phyloP scores from a whole-genome alignment of 2,329 filamentous ascomycete genomes.

The Stemphylium lycopersici region DNA sequence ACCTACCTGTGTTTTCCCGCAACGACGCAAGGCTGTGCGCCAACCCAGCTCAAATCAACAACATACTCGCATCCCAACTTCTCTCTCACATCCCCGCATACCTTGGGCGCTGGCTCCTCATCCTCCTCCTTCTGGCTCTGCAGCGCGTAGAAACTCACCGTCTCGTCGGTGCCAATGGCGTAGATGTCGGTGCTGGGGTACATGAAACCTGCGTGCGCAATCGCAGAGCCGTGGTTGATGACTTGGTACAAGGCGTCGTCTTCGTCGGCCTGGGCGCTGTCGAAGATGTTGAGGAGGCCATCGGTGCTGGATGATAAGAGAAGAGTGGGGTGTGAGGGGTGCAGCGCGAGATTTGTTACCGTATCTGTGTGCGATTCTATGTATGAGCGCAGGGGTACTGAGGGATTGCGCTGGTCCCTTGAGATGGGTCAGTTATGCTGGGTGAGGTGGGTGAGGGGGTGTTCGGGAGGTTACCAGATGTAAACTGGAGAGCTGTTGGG shows the following conservation, averaged over 20 bases:
- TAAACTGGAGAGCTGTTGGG: slow-evolving; percentile 47
- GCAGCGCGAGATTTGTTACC: slow-evolving; percentile 66
- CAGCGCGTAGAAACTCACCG: slow-evolving; percentile 73
- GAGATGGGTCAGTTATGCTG: slow-evolving; percentile 7
- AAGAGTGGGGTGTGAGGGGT: slow-evolving; percentile 64
- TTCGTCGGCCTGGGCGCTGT: slow-evolving; percentile 68
- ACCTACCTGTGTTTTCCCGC: slow-evolving; percentile 71
- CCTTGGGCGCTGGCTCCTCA: slow-evolving; percentile 53
- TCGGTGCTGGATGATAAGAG: slow-evolving; percentile 81
- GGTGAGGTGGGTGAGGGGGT: too few relatives aligned
- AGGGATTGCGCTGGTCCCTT: slow-evolving; percentile 51
- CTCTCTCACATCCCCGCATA: slow-evolving; percentile 72
- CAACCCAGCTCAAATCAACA: slow-evolving; percentile 67
- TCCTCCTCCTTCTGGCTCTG: slow-evolving; percentile 68
- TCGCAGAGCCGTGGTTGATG: slow-evolving; percentile 76
- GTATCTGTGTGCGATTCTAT: slow-evolving; percentile 62
- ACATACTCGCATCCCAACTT: slow-evolving; percentile 75
- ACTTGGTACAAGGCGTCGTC: slow-evolving; percentile 80
- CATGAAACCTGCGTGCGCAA: slow-evolving; percentile 77
- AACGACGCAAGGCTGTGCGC: slow-evolving; percentile 67
- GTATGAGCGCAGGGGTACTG: slow-evolving; percentile 47
- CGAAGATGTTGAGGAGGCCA: slow-evolving; percentile 77
- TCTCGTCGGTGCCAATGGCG: slow-evolving; percentile 79
- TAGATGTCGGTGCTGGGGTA: slow-evolving; percentile 61
- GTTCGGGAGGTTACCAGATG: slow-evolving; percentile 37